Percentiles rank a stretch among this genome's conserved stretches.
Evolutionary conservation across 1,139 yeast species (phyloP).

Genomic region (Hansenula sp.): DNA sequence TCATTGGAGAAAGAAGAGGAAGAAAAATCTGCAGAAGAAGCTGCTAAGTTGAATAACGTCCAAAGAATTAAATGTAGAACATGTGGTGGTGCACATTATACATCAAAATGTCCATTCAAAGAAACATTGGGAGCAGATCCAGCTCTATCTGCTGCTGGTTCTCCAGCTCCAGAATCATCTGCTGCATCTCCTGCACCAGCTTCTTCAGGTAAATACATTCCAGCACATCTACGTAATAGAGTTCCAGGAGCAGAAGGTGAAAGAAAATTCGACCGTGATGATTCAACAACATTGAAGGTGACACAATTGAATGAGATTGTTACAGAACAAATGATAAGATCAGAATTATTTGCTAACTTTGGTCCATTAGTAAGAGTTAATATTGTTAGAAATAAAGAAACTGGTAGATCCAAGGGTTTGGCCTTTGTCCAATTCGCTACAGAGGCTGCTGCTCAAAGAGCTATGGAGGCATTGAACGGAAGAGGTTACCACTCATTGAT

Average conservation of each 20-base stretch:
- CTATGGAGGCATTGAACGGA: constrained; percentile 78
- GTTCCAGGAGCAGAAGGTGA: constrained; percentile 47
- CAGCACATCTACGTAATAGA: constrained; percentile 70
- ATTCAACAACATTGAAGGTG: constrained; percentile 82
- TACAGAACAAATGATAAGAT: constrained; percentile 76
- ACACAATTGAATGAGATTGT: constrained; percentile 88
- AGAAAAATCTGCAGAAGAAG: constrained; percentile 53
- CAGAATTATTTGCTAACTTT: constrained; percentile 63
- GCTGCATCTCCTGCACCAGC: constrained; percentile 25
- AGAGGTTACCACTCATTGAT: constrained; percentile 92
- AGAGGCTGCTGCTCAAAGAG: constrained; percentile 68
- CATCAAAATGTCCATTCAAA: constrained; percentile 94
- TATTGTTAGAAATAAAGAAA: constrained; percentile 86
- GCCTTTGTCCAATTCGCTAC: constrained; percentile 89
- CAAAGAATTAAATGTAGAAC: constrained; percentile 72
- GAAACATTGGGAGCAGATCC: constrained; percentile 68
- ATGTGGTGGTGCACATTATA: constrained; percentile 93
- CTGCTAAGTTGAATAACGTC: constrained; percentile 42
- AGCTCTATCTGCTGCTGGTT: constrained; percentile 33
- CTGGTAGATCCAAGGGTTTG: constrained; percentile 92
- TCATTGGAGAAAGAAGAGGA: constrained; percentile 61
- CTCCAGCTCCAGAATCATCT: constrained; percentile 22
- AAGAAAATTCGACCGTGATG: constrained; percentile 68
- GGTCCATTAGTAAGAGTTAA: constrained; percentile 80
- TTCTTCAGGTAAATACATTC: constrained; percentile 53